Evolutionary conservation across 192 early-diverging fungal species (phyloP).

Genomic region (Backusella parvicylindrica): DNA sequence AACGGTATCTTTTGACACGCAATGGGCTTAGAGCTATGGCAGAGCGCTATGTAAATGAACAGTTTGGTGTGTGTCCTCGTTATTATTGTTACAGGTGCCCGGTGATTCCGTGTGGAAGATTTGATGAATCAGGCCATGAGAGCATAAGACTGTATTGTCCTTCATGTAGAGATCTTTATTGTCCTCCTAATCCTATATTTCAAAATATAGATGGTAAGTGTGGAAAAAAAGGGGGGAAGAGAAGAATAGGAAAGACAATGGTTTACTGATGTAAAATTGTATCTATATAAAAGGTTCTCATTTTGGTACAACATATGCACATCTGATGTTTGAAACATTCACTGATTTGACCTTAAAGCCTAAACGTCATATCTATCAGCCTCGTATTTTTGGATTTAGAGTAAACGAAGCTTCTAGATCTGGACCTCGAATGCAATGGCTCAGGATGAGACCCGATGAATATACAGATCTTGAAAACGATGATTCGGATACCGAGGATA

Average conservation of each 20-base stretch:
- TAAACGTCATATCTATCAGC: conserved; percentile 66
- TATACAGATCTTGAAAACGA: conserved; percentile 6
- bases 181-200: conserved; percentile 64
- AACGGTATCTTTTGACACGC: conserved; percentile 87
- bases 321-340: conserved; percentile 89
- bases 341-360: conserved; percentile 70
- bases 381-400: conserved; percentile 90
- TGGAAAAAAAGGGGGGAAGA: background rate
- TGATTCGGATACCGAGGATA: conserved; percentile 6
- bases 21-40: conserved; percentile 81
- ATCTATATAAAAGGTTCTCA: conserved; percentile 62
- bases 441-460: conserved; percentile 54
- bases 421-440: conserved; percentile 92
- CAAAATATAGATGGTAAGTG: conserved; percentile 61
- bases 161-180: conserved; percentile 73
- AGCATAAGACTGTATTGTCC: conserved; percentile 78
- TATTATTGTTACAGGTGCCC: conserved; percentile 58
- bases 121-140: conserved; percentile 66
- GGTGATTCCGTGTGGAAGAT: conserved; percentile 67
- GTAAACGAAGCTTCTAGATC: conserved; percentile 69
- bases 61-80: conserved; percentile 77
- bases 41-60: conserved; percentile 68
- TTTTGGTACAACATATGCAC: conserved; percentile 96
- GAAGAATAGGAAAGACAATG: no score
- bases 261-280: background rate